Conservation (phyloP, 768 basidiomycete species). For the Hemileccinum impolitum region DNA sequence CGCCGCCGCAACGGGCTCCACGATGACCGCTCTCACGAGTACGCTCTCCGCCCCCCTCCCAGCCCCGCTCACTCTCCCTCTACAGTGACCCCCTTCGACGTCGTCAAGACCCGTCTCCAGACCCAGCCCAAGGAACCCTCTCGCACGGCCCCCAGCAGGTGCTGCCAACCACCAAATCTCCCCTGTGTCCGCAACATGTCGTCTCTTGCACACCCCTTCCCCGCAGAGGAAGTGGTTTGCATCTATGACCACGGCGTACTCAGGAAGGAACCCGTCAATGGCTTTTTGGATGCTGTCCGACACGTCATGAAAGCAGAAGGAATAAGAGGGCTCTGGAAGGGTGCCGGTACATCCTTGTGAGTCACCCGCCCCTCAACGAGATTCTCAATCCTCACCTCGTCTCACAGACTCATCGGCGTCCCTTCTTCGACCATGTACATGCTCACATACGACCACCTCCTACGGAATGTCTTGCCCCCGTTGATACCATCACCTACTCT, state of each 20-base stretch:
- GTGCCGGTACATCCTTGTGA: constrained; percentile 86
- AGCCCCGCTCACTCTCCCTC: constrained; percentile 3
- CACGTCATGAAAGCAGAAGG: constrained; percentile 84
- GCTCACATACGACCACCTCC: constrained; percentile 89
- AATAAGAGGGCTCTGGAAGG: constrained; percentile 88
- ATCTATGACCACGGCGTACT: constrained; percentile 74
- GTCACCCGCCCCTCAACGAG: constrained; percentile 22
- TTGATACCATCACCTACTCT: constrained; percentile 50
- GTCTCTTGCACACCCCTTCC: constrained; percentile 56
- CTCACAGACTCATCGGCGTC: constrained; percentile 75
- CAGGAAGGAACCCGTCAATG: constrained; percentile 69
- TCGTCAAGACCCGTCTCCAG: constrained; percentile 94
- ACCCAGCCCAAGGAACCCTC: constrained; percentile 70
- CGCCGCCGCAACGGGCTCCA: constrained; percentile 76
- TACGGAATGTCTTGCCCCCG: constrained; percentile 58
- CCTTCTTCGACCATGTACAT: constrained; percentile 93
- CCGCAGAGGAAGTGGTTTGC: constrained; percentile 67
- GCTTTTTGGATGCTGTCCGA: constrained; percentile 81
- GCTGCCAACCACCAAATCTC: constrained; percentile 59
- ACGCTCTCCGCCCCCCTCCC: constrained; percentile 24
- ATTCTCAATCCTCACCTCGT: constrained; percentile 8
- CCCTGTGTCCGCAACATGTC: constrained; percentile 77
- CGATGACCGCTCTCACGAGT: constrained; percentile 83
- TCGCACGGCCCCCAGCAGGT: constrained; percentile 51
- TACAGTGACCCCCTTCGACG: constrained; percentile 98